A percentile compares a stretch with the other conserved stretches of the same genome.
Conservation (phyloP, 2,329 filamentous ascomycete genomes). For the Penicillium verrucosum region DNA sequence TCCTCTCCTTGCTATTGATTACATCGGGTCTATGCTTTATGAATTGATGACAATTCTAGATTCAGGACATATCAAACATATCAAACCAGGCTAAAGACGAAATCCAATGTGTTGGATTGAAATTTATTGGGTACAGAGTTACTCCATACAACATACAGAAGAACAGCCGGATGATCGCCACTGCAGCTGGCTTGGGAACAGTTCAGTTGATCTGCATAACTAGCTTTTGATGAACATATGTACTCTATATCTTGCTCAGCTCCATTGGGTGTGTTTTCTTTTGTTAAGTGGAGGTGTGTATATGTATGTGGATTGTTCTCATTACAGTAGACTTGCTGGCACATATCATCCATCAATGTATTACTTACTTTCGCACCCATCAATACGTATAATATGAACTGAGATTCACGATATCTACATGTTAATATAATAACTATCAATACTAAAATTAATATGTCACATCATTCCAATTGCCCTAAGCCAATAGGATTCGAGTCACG, state of each 20-base stretch:
- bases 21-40: not conserved
- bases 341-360: not conserved
- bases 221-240: not conserved
- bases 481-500: not conserved
- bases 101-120: not conserved
- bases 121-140: not conserved
- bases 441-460: too few species aligned
- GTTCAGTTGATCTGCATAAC: not conserved
- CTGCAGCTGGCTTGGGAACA: not conserved
- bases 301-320: too few species aligned
- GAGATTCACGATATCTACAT: not conserved
- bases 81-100: not conserved
- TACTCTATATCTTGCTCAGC: not conserved
- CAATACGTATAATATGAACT: not conserved
- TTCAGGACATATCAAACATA: too few species aligned
- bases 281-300: not conserved
- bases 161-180: not conserved
- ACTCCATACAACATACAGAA: not conserved
- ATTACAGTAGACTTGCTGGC: not conserved
- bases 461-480: not conserved
- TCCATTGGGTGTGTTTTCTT: not conserved
- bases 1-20: not conserved
- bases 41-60: not conserved
- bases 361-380: not conserved
- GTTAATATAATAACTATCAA: not conserved